A percentile compares a stretch with the other conserved stretches of the same genome.
These are phyloP conservation scores for Hyaloperonospora brassicae DNA, from an alignment of 352 stramenopile species.

Conservation along the genomic window DNA sequence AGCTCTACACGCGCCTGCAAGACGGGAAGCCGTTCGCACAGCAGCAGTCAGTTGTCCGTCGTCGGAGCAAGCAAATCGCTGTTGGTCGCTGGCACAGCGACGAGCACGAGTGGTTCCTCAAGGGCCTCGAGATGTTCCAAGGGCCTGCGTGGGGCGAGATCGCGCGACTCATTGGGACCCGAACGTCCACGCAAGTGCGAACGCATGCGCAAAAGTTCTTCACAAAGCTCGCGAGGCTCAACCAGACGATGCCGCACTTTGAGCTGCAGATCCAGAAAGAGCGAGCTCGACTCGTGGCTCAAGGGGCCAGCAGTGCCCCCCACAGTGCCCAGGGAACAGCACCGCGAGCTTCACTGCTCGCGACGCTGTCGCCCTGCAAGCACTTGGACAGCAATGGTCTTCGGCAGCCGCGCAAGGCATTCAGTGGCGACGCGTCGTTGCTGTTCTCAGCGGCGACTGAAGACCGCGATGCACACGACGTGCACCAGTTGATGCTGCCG, in stretches of 20 bases:
- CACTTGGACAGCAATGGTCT: constrained; percentile 23
- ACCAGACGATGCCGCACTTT: constrained; percentile 69
- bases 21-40: too few species aligned
- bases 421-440: constrained; percentile 13
- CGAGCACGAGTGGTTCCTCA: constrained; percentile 70
- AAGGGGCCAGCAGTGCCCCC: constrained; percentile 44
- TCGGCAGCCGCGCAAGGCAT: constrained; percentile 13
- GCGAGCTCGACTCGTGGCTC: constrained; percentile 42
- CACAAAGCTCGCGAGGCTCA: constrained; percentile 69
- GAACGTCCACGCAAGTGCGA: constrained; percentile 78
- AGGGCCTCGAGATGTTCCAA: constrained; percentile 75
- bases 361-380: constrained; percentile 43
- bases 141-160: constrained; percentile 79
- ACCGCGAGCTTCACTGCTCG: constrained; percentile 26
- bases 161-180: constrained; percentile 68
- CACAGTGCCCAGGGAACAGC: constrained; percentile 29
- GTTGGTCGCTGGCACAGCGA: constrained; percentile 71
- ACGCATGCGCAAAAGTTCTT: constrained; percentile 88
- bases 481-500: constrained; percentile 3
- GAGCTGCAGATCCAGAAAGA: constrained; percentile 70
- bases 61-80: constrained; percentile 46
- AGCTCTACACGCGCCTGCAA: too few species aligned
- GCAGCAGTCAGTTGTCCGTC: constrained; percentile 4
- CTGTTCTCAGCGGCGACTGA: constrained; percentile 3
- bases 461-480: constrained; percentile 3